phyloP scores from a whole-genome alignment of 768 basidiomycete genomes.

The Leccinum subgranulosum region DNA sequence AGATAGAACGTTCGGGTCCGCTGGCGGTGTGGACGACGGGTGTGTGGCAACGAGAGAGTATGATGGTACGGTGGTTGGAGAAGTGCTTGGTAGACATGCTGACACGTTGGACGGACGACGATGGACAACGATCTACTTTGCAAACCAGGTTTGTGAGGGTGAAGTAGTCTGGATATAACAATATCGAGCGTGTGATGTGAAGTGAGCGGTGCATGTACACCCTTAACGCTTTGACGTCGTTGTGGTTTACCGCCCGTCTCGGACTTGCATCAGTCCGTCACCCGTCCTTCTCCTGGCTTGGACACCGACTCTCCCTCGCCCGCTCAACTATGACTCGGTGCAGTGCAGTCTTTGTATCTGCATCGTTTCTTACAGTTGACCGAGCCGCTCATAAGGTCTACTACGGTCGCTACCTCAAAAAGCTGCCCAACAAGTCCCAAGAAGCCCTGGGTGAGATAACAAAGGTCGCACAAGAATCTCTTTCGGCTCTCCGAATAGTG shows the following conservation, averaged over 20 bases:
- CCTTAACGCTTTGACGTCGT: too few relatives aligned
- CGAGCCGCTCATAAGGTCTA: conserved; percentile 58
- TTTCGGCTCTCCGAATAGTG: conserved; percentile 82
- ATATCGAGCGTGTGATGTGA: too few relatives aligned
- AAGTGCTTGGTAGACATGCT: conserved; percentile 45
- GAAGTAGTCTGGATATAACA: not conserved
- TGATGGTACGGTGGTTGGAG: conserved; percentile 60
- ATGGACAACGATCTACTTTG: not conserved
- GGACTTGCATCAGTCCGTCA: too few relatives aligned
- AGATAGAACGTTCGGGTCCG: conserved; percentile 39
- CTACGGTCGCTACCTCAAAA: conserved; percentile 93
- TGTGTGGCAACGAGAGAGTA: conserved; percentile 66
- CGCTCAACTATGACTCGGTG: too few relatives aligned
- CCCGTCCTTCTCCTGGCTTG: too few relatives aligned
- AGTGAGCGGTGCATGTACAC: too few relatives aligned
- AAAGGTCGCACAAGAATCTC: conserved; percentile 82
- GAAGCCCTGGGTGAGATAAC: conserved; percentile 97
- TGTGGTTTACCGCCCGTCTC: too few relatives aligned
- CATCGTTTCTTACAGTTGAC: not conserved
- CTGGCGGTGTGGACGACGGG: conserved; percentile 69
- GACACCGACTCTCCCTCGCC: too few relatives aligned
- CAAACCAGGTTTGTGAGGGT: not conserved
- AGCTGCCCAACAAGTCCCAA: conserved; percentile 87
- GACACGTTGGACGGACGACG: conserved; percentile 34
- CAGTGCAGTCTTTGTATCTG: conserved; percentile 39